Conservation (phyloP, 345 rosid genomes). For the Citrus mangshanensis region DNA sequence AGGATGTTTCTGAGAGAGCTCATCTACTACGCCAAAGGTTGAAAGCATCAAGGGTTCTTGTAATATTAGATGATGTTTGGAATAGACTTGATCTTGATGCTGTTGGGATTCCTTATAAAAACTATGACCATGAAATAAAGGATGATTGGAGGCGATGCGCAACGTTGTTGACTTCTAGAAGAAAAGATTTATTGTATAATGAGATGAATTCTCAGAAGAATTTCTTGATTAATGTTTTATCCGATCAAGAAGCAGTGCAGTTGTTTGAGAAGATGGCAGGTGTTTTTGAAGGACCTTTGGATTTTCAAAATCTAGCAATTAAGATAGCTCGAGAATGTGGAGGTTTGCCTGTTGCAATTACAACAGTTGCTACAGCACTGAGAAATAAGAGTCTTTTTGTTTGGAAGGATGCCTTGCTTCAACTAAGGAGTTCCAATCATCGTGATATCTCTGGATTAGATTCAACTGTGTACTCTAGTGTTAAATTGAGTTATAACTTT, state of each 20-base stretch:
- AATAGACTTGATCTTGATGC: neutral
- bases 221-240: neutral
- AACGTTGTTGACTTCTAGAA: conserved; percentile 21
- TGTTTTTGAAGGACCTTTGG: neutral
- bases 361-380: neutral
- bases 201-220: conserved; percentile 12
- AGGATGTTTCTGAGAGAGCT: conserved; percentile 3
- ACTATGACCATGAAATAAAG: neutral
- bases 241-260: conserved; percentile 5
- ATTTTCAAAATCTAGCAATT: neutral
- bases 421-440: too few species aligned
- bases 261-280: neutral
- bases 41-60: neutral
- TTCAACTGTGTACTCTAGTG: neutral
- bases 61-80: conserved; percentile 7
- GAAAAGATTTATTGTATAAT: neutral
- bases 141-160: conserved; percentile 13
- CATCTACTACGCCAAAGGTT: neutral
- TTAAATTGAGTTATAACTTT: too few species aligned
- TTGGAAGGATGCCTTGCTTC: too few species aligned
- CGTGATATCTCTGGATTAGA: neutral
- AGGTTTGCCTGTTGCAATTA: conserved; percentile 16
- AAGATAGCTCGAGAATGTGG: conserved; percentile 2
- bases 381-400: neutral
- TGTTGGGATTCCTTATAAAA: neutral